A percentile compares a stretch with the other conserved stretches of the same genome.
Evolutionary conservation across 768 basidiomycete genomes (phyloP).

Genomic region (Phaffia tasmanica): DNA sequence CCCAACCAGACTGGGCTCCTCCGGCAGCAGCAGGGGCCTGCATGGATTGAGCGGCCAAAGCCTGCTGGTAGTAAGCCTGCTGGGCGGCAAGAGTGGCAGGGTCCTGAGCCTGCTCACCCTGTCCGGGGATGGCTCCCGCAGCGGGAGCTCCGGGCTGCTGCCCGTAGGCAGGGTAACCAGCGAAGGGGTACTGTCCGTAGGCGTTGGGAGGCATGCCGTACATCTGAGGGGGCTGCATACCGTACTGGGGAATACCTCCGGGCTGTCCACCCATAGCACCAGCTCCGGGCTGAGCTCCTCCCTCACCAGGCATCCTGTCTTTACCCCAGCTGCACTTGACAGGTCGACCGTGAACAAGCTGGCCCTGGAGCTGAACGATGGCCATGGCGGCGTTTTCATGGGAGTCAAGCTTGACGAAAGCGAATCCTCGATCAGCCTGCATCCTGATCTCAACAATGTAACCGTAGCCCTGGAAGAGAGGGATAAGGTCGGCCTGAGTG

Average conservation of each 20-base stretch:
- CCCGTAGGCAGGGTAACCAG: constrained; percentile 20
- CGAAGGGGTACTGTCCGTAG: constrained; percentile 27
- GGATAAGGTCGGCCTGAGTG: constrained; percentile 94
- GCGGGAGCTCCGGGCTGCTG: constrained; percentile 26
- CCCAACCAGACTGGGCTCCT: constrained; percentile 8
- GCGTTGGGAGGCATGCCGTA: constrained; percentile 28
- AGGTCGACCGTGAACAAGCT: constrained; percentile 91
- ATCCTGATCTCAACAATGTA: constrained; percentile 98
- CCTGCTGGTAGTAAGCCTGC: constrained; percentile 27
- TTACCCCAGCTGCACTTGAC: constrained; percentile 99
- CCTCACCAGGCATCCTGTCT: constrained; percentile 43
- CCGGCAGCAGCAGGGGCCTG: not conserved
- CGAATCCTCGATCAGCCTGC: constrained; percentile 98
- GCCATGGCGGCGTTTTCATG: constrained; percentile 98
- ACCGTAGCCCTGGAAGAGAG: constrained; percentile 87
- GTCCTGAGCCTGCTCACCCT: constrained; percentile 15
- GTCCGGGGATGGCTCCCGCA: constrained; percentile 9
- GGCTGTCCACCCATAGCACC: constrained; percentile 26
- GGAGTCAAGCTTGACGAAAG: constrained; percentile 96
- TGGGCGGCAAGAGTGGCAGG: constrained; percentile 24
- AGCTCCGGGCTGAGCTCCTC: constrained; percentile 20
- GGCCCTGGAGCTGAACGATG: constrained; percentile 90
- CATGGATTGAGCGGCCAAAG: constrained; percentile 18
- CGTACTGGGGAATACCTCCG: constrained; percentile 24
- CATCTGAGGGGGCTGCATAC: constrained; percentile 23